phyloP scores from a whole-genome alignment of 768 basidiomycete species.

The Cantharellus anzutake region DNA sequence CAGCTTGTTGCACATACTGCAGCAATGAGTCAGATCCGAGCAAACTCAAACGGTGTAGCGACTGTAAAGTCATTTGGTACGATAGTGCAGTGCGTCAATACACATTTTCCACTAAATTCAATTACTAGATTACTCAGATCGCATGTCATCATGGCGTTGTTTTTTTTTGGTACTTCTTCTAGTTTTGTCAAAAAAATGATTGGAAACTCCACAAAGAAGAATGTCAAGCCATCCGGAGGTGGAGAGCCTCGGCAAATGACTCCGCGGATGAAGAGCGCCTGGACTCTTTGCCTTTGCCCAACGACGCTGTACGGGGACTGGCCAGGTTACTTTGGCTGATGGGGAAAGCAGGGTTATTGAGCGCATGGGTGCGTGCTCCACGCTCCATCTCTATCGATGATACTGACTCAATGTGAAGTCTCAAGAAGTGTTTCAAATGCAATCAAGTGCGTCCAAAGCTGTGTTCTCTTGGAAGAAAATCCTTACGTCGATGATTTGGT shows the following conservation, averaged over 20 bases:
- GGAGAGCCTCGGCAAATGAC: constrained; percentile 12
- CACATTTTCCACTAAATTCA: too few relatives aligned
- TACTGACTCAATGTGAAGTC: constrained; percentile 19
- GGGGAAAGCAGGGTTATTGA: constrained; percentile 33
- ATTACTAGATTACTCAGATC: constrained; percentile 2
- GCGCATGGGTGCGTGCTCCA: constrained; percentile 33
- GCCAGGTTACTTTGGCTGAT: constrained; percentile 54
- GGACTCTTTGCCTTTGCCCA: constrained; percentile 32
- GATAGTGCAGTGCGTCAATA: constrained; percentile 41
- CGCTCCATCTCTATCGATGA: not conserved
- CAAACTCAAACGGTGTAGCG: constrained; percentile 29
- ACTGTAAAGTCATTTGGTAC: constrained; percentile 59
- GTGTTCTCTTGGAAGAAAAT: not conserved
- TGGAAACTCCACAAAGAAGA: constrained; percentile 64
- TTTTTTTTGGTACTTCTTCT: not conserved
- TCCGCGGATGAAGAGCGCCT: not conserved
- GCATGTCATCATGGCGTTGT: not conserved
- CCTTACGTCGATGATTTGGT: not conserved
- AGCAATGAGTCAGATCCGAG: constrained; percentile 19
- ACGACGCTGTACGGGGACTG: constrained; percentile 62
- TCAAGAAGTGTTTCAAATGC: constrained; percentile 44
- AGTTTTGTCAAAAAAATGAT: constrained; percentile 55
- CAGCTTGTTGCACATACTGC: constrained; percentile 53
- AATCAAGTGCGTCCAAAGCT: constrained; percentile 46
- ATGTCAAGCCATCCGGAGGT: constrained; percentile 42